These are phyloP conservation scores for Plasmodium vinckei DNA, from an alignment of 169 alveolate species.

Conservation along the genomic window DNA sequence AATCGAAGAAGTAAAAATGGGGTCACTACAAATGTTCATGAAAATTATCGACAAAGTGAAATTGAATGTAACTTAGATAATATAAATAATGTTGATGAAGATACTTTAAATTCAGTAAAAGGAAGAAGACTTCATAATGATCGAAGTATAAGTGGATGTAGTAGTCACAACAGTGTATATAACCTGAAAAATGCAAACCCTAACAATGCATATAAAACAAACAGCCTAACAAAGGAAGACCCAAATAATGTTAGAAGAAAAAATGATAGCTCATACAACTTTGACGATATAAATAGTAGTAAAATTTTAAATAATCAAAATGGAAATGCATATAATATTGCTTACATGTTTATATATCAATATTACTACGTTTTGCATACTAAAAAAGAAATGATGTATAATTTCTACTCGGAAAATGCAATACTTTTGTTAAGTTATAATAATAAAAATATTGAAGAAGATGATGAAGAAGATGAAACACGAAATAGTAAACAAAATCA, in stretches of 20 bases:
- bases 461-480: neutral
- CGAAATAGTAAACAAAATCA: neutral
- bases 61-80: no score
- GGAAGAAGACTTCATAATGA: neutral
- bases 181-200: no score
- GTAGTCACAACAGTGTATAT: neutral
- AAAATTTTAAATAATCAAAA: no score
- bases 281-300: no score
- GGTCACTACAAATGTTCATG: no score
- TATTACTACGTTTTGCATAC: conserved; percentile 61
- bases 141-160: neutral
- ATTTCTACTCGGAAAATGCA: conserved; percentile 64
- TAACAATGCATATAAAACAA: no score
- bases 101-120: neutral
- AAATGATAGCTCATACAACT: neutral
- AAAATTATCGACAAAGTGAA: no score
- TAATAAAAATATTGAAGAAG: neutral
- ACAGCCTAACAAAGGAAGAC: no score
- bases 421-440: conserved; percentile 36
- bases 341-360: conserved; percentile 66
- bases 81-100: neutral
- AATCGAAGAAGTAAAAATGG: no score
- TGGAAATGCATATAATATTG: conserved; percentile 46
- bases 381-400: conserved; percentile 67
- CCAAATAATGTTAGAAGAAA: conserved; percentile 10